Evolutionary conservation across 176 grass and related monocot species (phyloP).

Genomic region (Rhipidocladum racemiflorum): DNA sequence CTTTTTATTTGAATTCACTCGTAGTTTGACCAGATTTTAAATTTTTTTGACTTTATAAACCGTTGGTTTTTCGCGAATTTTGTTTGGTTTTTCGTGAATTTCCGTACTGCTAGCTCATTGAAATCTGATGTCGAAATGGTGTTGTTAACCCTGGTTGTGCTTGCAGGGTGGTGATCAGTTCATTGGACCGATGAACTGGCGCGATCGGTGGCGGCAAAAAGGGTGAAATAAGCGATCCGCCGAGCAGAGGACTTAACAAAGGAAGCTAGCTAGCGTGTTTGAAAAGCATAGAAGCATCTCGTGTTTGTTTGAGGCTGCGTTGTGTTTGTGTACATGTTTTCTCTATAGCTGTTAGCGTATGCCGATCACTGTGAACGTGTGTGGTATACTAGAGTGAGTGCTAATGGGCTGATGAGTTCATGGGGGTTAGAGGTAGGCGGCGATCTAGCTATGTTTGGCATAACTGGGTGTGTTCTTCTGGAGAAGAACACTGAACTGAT

Average conservation of each 20-base stretch:
- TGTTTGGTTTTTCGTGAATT: too few species aligned
- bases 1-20: too few species aligned
- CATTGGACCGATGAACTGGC: conserved; percentile 53
- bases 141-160: too few species aligned
- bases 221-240: background rate
- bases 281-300: too few species aligned
- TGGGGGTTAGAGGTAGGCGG: background rate
- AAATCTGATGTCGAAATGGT: too few species aligned
- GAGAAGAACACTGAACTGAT: background rate
- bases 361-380: background rate
- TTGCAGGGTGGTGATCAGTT: conserved; percentile 86
- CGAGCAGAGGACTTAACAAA: background rate
- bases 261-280: background rate
- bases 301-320: background rate
- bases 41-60: too few species aligned
- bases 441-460: background rate
- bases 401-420: background rate
- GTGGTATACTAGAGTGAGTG: background rate
- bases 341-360: background rate
- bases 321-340: background rate
- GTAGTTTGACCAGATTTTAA: too few species aligned
- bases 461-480: background rate
- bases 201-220: too few species aligned
- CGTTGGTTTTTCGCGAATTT: too few species aligned
- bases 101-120: too few species aligned